These are phyloP conservation scores for Phytopythium mirpurense DNA, from an alignment of 352 stramenopile genomes.

Conservation along the genomic window DNA sequence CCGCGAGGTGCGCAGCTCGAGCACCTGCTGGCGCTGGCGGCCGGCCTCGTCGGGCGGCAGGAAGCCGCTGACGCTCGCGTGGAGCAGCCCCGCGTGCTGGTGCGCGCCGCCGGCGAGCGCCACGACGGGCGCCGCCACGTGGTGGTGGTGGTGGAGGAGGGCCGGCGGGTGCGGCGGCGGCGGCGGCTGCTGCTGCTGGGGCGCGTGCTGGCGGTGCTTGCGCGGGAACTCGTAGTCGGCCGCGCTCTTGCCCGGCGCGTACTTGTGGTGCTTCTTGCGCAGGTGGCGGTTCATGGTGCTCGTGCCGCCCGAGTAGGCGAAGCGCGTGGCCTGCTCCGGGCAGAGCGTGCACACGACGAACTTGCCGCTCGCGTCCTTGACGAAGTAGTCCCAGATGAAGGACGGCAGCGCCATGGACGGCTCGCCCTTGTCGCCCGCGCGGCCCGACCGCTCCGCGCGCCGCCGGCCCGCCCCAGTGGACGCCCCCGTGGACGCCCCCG, in stretches of 20 bases:
- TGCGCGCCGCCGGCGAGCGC: neutral
- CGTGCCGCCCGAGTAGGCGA: conserved; percentile 78
- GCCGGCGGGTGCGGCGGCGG: neutral
- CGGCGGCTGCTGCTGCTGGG: conserved; percentile 2
- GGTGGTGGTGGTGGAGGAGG: conserved; percentile 2
- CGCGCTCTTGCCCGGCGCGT: conserved; percentile 60
- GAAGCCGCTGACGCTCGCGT: conserved; percentile 4
- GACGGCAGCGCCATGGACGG: conserved; percentile 60
- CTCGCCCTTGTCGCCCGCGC: conserved; percentile 46
- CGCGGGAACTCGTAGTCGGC: conserved; percentile 62
- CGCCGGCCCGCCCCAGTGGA: neutral
- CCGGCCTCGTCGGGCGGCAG: conserved; percentile 27
- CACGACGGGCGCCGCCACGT: conserved; percentile 4
- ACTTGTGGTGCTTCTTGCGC: conserved; percentile 81
- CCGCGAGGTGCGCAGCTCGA: conserved; percentile 52
- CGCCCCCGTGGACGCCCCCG: conserved; percentile 7
- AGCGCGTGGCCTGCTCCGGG: conserved; percentile 55
- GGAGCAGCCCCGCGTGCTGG: conserved; percentile 6
- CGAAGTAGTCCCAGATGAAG: conserved; percentile 86
- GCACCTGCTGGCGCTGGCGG: conserved; percentile 39
- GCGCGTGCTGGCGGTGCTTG: conserved; percentile 7
- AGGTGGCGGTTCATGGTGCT: conserved; percentile 83
- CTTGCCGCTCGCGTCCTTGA: conserved; percentile 71
- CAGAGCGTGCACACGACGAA: conserved; percentile 77
- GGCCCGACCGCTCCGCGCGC: conserved; percentile 5